Conservation (phyloP, 78 protist species). For the Emiliania huxleyi region DNA sequence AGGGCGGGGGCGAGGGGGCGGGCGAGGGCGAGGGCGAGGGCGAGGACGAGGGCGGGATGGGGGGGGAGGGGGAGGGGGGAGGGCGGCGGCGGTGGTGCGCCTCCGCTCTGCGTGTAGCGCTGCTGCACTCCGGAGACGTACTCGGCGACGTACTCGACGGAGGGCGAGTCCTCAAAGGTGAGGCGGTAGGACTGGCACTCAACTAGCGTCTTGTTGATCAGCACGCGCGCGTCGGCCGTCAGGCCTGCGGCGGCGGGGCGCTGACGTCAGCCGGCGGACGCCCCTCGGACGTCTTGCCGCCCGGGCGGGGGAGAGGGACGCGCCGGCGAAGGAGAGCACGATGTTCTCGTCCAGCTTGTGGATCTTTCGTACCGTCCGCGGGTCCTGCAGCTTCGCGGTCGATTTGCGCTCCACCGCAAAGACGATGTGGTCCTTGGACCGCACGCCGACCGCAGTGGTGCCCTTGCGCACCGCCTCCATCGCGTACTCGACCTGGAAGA, state of each 20-base stretch:
- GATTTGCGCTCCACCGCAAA: constrained; percentile 56
- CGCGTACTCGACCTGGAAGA: constrained; percentile 94
- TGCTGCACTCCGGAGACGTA: constrained; percentile 75
- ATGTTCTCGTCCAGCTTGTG: constrained; percentile 91
- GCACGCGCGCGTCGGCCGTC: constrained; percentile 96
- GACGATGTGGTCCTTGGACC: constrained; percentile 88
- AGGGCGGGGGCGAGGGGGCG: too few species aligned
- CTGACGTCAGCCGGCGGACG: background rate
- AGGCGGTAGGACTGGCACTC: constrained; percentile 96
- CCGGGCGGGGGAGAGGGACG: background rate
- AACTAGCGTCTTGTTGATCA: constrained; percentile 84
- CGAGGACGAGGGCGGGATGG: too few species aligned
- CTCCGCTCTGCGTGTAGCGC: constrained; percentile 95
- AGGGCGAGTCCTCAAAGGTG: constrained; percentile 89
- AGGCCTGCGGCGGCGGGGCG: too few species aligned
- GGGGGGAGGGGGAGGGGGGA: too few species aligned
- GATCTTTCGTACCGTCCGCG: constrained; percentile 96
- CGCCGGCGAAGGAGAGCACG: constrained; percentile 91
- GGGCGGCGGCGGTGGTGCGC: too few species aligned
- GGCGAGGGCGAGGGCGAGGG: too few species aligned
- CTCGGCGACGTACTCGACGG: constrained; percentile 72
- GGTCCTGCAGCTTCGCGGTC: constrained; percentile 82
- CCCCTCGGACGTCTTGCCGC: background rate
- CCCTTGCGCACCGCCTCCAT: constrained; percentile 99
- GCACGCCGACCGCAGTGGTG: constrained; percentile 93